Evolutionary conservation across 495 filamentous ascomycete species (phyloP), one percentile per base, ranked within the genome.

Genomic region (Platismatia glauca): DNA sequence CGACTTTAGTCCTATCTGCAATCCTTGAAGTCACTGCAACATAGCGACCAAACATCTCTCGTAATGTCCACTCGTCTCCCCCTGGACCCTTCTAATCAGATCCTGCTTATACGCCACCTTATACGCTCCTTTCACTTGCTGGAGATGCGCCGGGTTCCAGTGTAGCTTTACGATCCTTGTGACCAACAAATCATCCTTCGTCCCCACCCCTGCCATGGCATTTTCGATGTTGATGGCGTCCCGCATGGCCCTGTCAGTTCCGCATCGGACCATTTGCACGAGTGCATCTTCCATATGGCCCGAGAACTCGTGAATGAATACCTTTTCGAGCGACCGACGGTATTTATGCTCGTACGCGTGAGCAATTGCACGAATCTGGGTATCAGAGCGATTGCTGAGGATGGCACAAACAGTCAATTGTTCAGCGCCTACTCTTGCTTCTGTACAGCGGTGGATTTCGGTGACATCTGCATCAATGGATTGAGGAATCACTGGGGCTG

Each of bases 241-340:
- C 52, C 88, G 82, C 81, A 87, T 86, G 29, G 88, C 89, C 57
- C 86, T 87, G 68, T 97, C 89, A 15, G 82, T 74, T 7, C 88
- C 94, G 0, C 83, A 79, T n/a, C 81, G 81, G 7, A 96, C 75
- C 73, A 95, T 89, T 59, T 82, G 83, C 46, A 91, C 72, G n/a
- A 96, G 74, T 0, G 90, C 91, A 33, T 88, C 81, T 73, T 92
- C 82, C 90, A 97, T 96, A 68, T 97, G 93, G 1, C 92, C 93
- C 1, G 86, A 87, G 74, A 96, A 95, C 69, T 94, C 86, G 75
- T 81, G 86, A 58, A 81, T 79, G 48, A 97, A 81, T 58, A 89
- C 84, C 34, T 84, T 83, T 60, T 89, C 86, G 12, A 98, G 76
- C 24, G 80, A 73, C 15, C 77, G 73, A 2, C 83, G 78, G 70